A percentile compares a stretch with the other conserved stretches of the same genome.
Evolutionary conservation across 2,329 filamentous ascomycete species (phyloP).

Genomic region (Magnaporthales sp.): DNA sequence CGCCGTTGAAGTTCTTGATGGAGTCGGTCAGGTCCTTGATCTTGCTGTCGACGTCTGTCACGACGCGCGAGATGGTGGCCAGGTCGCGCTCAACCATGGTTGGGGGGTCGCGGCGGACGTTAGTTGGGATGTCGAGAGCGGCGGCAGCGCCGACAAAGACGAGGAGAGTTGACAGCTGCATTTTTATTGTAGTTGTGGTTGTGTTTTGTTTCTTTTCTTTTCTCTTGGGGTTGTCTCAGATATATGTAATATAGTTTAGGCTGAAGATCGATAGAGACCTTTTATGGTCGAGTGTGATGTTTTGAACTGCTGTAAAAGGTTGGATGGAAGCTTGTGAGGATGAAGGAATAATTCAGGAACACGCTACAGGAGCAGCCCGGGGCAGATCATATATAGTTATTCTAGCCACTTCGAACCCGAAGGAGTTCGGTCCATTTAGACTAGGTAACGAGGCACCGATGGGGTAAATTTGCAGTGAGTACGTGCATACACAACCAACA

Average conservation of each 20-base stretch:
- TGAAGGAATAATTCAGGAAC: neutral
- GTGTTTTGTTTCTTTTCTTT: neutral
- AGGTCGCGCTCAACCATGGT: constrained; percentile 2
- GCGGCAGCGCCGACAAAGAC: neutral
- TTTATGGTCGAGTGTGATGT: too few species aligned
- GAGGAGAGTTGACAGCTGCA: neutral
- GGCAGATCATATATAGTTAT: neutral
- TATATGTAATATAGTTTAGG: neutral
- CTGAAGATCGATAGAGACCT: neutral
- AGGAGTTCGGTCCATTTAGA: neutral
- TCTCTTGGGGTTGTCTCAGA: neutral
- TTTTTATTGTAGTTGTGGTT: neutral
- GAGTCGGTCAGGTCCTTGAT: constrained; percentile 4
- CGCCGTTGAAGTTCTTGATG: constrained; percentile 5
- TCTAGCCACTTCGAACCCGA: neutral
- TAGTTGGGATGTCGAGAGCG: neutral
- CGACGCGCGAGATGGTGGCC: constrained; percentile 2
- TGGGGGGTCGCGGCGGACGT: neutral
- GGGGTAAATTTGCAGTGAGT: neutral
- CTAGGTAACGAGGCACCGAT: neutral
- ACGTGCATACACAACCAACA: neutral
- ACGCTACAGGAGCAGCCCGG: neutral
- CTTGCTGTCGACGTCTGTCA: constrained; percentile 2
- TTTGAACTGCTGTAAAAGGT: neutral
- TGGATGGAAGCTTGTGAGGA: neutral